Evolutionary conservation across 495 filamentous ascomycete species (phyloP), one percentile per base, ranked within the genome.

Genomic region (Talaromyces thailandensis): DNA sequence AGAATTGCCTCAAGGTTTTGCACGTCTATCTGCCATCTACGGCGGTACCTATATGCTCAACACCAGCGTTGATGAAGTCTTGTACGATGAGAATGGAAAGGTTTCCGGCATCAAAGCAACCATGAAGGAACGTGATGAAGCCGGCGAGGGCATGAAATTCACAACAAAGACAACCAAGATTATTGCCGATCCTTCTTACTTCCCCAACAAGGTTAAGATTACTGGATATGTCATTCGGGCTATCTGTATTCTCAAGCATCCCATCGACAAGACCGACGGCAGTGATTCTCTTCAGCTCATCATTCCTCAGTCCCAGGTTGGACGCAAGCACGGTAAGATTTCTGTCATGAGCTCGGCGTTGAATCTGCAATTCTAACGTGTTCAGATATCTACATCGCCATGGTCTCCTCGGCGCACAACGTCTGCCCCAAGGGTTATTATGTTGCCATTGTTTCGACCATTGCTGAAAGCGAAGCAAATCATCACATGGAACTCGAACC

Each of bases 1-100:
- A 68, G 94, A 99, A 78, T 86, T 99, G 37, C 94, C 94, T 26
- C 95, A 99, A 80, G 93, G 95, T 60, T 99, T 99, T 71, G 96
- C 94, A 53, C 93, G 95, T 71, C 82, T 98, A 35, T 96, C 92
- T 11, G 94, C 94, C 69, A 96, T 98, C 76, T 96, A 98, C 72
- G 95, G 95, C 66, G 95, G 95, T 66, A 98, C 94, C 18, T 98
- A 99, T 77, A 98, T 98, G 90, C 87, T 99, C 67, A 98, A 98
- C 81, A 96, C 94, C 62, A 85, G 81, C 60, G 82, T 99, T 52
- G 88, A 97, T 65, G 93, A 98, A 78, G 79, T 99, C 57, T 70
- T 90, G 25, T 96, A 93, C 71, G 84, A 86, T 43, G 87, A 88
- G 60, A 80, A 75, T 62, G 84, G 83, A 63, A 95, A 95, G 80